Evolutionary conservation across 2,329 filamentous ascomycete genomes (phyloP).

Genomic region (Xylariaceae sp.): DNA sequence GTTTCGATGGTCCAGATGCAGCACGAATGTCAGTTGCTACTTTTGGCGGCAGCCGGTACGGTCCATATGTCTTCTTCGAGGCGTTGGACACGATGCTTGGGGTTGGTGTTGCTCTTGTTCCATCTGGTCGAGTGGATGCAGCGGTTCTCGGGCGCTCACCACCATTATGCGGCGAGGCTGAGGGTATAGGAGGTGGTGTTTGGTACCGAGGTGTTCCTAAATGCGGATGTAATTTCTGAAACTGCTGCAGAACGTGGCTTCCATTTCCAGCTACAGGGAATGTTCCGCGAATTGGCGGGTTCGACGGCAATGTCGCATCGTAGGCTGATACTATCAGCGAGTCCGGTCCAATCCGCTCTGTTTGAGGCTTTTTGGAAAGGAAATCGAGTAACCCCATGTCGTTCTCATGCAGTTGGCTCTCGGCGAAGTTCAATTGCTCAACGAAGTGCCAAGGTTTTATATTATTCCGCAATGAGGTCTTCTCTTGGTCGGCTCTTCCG

Average conservation of each 20-base stretch:
- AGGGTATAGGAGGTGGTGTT: slow-evolving; percentile 29
- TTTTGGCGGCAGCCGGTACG: slow-evolving; percentile 26
- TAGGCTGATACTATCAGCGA: slow-evolving; percentile 35
- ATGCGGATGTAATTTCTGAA: slow-evolving; percentile 32
- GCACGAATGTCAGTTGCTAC: slow-evolving; percentile 10
- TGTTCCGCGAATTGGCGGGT: slow-evolving; percentile 36
- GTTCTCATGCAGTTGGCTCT: neutral
- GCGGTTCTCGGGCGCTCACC: slow-evolving; percentile 37
- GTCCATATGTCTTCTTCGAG: slow-evolving; percentile 23
- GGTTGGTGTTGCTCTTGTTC: slow-evolving; percentile 11
- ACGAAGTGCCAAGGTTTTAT: too few species aligned
- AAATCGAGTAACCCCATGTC: slow-evolving; percentile 35
- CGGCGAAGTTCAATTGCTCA: too few species aligned
- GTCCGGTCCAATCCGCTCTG: slow-evolving; percentile 12
- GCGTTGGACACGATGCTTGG: slow-evolving; percentile 11
- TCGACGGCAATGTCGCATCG: slow-evolving; percentile 33
- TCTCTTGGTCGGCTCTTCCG: too few species aligned
- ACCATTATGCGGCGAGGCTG: slow-evolving; percentile 20
- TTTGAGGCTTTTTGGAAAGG: slow-evolving; percentile 28
- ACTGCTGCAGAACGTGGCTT: slow-evolving; percentile 33
- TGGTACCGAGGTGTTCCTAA: slow-evolving; percentile 23
- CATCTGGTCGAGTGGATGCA: slow-evolving; percentile 18
- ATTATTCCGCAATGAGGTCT: too few species aligned
- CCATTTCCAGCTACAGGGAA: slow-evolving; percentile 41
- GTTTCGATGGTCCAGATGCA: slow-evolving; percentile 10